These are phyloP conservation scores for Trichosporon inkin DNA, from an alignment of 1,284 basidiomycete genomes.

Conservation along the genomic window DNA sequence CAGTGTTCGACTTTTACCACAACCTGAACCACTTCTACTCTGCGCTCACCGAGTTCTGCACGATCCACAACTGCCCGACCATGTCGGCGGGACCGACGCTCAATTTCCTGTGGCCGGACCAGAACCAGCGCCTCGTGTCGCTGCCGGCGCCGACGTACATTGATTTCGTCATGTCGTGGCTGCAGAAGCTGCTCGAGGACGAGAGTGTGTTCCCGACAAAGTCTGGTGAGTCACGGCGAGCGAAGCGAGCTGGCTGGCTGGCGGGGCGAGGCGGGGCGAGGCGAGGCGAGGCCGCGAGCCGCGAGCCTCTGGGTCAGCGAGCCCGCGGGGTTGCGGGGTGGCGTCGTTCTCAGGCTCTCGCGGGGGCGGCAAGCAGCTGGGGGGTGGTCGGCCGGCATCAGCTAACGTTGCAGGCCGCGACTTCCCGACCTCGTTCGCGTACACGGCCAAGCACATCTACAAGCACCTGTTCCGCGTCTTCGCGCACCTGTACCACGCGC, in stretches of 20 bases:
- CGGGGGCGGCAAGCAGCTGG: too few species aligned
- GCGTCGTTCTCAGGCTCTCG: too few species aligned
- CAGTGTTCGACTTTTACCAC: slow-evolving; percentile 92
- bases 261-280: too few species aligned
- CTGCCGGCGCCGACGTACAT: slow-evolving; percentile 95
- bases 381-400: too few species aligned
- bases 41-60: slow-evolving; percentile 91
- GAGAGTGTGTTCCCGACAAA: slow-evolving; percentile 93
- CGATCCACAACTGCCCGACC: slow-evolving; percentile 77
- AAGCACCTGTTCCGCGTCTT: slow-evolving; percentile 94
- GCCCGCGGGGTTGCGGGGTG: too few species aligned
- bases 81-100: slow-evolving; percentile 92
- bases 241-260: too few species aligned
- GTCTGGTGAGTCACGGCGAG: slow-evolving; percentile 59
- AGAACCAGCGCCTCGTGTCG: slow-evolving; percentile 86
- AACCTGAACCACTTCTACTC: slow-evolving; percentile 98
- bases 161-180: slow-evolving; percentile 98
- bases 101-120: slow-evolving; percentile 97
- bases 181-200: slow-evolving; percentile 89
- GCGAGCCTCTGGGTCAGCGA: too few species aligned
- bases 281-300: too few species aligned
- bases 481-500: slow-evolving; percentile 95
- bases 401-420: slow-evolving; percentile 63
- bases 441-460: slow-evolving; percentile 93
- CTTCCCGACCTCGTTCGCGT: slow-evolving; percentile 83